Evolutionary conservation across 805 yeast species (phyloP).

Genomic region (Lipomyces yamanashiensis): DNA sequence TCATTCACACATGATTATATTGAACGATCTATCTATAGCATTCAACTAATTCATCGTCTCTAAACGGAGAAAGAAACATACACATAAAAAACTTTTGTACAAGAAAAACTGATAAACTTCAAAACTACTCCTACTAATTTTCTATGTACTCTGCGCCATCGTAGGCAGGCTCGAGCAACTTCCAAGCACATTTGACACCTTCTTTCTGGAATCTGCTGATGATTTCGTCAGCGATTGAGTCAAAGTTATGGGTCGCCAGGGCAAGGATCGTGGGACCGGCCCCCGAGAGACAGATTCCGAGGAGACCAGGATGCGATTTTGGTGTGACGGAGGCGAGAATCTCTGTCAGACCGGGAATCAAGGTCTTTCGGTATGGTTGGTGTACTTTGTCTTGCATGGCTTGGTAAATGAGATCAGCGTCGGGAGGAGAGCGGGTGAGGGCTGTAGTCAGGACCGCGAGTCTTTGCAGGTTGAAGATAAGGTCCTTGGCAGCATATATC

Average conservation of each 20-base stretch:
- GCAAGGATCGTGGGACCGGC: slow-evolving; percentile 98
- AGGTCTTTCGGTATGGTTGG: slow-evolving; percentile 92
- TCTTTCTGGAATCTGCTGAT: slow-evolving; percentile 68
- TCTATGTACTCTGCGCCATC: slow-evolving; percentile 67
- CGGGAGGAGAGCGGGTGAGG: slow-evolving; percentile 80
- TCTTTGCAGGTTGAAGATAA: slow-evolving; percentile 91
- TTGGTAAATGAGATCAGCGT: slow-evolving; percentile 80
- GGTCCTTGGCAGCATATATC: slow-evolving; percentile 75
- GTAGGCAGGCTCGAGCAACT: slow-evolving; percentile 79
- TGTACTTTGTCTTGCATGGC: slow-evolving; percentile 97
- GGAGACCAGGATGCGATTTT: slow-evolving; percentile 74
- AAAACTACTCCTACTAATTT: background rate
- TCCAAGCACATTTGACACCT: slow-evolving; percentile 76
- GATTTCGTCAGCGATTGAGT: slow-evolving; percentile 77
- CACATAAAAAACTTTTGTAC: background rate
- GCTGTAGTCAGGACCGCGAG: slow-evolving; percentile 92
- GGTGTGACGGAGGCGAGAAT: slow-evolving; percentile 79
- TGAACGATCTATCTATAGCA: too few relatives aligned
- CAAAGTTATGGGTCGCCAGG: slow-evolving; percentile 87
- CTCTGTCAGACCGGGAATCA: slow-evolving; percentile 88
- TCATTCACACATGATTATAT: too few relatives aligned
- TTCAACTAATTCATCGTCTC: background rate
- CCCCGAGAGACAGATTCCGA: slow-evolving; percentile 94
- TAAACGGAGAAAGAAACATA: background rate
- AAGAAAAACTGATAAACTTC: background rate